Base-by-base conservation (phyloP, 257 asterid genomes). In the Solanum megistacrolobum region DNA sequence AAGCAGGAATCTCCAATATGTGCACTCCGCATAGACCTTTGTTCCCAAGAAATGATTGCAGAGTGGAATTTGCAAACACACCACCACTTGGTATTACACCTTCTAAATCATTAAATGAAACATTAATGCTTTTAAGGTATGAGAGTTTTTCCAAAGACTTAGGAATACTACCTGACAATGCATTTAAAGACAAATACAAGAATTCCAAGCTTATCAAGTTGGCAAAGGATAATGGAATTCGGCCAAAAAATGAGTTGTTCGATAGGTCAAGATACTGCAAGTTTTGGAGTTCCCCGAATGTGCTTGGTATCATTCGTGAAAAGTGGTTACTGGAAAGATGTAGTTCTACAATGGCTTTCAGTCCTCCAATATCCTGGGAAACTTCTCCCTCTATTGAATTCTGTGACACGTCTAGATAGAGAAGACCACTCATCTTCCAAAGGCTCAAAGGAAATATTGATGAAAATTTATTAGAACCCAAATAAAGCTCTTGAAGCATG, bases 81-180 rank as follows among this genome's bases (percentile, higher is more conserved):
- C 94, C 94, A 34, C 90, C 89, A n/a, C 25, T 84, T 5, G 91
- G 93, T 48, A 92, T 72, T 79, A 75, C 89, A 32, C 94, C 92
- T 43, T 89, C 84, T 62, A 92, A 88, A 20, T 32, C 43, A 87
- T 91, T 91, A 36, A 87, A 71, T 6, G 90, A 88, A 27, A 91
- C 66, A 5, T 91, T 91, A 72, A 90, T 87, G 11, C 65, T 86
- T 32, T 18, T 58, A 21, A 91, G 88, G 62, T 88, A 21, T 36
- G 7, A n/a, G 46, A 90, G 90, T 13, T 69, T 76, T 60, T 79
- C 91, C 87, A 92, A 68, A 9, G 91, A 86, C 9, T 6, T 73
- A 2, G 92, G 92, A 82, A 92, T 92, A 10, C 20, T 39, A 32
- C 93, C 92, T 2, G 91, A 78, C 75, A 92, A 90, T 25, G 60